These are phyloP conservation scores for Sclerotinia glacialis DNA, from an alignment of 2,329 filamentous ascomycete genomes.

Conservation along the genomic window DNA sequence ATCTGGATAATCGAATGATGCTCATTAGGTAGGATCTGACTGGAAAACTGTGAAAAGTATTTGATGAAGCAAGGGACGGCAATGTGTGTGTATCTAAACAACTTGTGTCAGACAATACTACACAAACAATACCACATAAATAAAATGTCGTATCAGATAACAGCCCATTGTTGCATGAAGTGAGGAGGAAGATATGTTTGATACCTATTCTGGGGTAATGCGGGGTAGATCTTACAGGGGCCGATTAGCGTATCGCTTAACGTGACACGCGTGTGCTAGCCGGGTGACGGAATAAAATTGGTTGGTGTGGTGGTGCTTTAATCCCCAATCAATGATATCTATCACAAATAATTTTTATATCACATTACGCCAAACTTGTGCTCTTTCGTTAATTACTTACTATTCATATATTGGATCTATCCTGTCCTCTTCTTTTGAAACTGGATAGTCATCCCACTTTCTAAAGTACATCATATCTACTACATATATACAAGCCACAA, in stretches of 20 bases:
- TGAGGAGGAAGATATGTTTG: neutral
- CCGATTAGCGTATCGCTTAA: conserved; percentile 1
- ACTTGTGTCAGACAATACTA: too few species aligned
- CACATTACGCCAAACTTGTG: neutral
- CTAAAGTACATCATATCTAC: neutral
- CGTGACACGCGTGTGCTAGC: neutral
- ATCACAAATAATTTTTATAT: neutral
- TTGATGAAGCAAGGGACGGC: too few species aligned
- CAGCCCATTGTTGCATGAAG: conserved; percentile 14
- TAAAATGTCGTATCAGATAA: neutral
- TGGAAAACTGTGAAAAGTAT: neutral
- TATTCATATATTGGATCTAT: neutral
- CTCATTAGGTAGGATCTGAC: too few species aligned
- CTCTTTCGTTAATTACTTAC: neutral
- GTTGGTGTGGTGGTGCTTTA: neutral
- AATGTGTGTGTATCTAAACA: too few species aligned
- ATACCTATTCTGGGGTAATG: conserved; percentile 9
- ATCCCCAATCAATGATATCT: neutral
- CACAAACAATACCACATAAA: neutral
- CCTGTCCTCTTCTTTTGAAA: neutral
- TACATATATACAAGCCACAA: too few species aligned
- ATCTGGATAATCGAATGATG: too few species aligned
- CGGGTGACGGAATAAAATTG: neutral
- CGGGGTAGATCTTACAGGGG: neutral
- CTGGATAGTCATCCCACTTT: neutral